Evolutionary conservation across 441 rosid genomes (phyloP), one percentile per base, ranked within the genome.

Genomic region (Isatis lusitanica): DNA sequence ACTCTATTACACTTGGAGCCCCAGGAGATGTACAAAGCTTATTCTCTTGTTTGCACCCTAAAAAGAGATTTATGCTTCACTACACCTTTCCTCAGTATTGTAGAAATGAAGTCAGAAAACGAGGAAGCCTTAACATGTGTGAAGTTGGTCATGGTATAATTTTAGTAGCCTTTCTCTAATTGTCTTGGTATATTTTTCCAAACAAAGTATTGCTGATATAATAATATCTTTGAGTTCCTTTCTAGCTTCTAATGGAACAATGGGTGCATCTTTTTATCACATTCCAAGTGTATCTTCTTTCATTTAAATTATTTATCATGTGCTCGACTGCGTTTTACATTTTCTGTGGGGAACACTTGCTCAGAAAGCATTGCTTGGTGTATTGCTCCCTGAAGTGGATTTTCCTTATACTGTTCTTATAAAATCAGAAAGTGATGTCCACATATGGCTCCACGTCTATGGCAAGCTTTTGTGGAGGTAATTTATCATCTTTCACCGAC

Each of bases 381-480:
- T 91, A n/a, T 77, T 95, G 78, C 99, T 97, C 68, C 87, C 93
- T 48, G 99, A 93, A 81, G 88, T 90, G 40, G 87, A 66, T 66
- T 93, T 87, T 66, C 88, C 91, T 4, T 93, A 86, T 78, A 81
- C 96, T 30, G 88, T 95, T 48, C 95, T 97, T 71, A 71, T 95
- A 67, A 95, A 91, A 78, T 93, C 99, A 17, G 98, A 95, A 84
- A 21, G 98, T 95, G 46, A 93, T 93, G 99, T 91, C 97, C 53
- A 93, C 99, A 59, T 55, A 95, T 95, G 99, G 99, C 99, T n/a
- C n/a, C n/a, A n/a, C n/a, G n/a, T n/a, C n/a, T n/a, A n/a, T n/a
- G 99, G 99, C 99, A 55, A 84, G 91, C 52, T 97, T 95, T 47
- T 95, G 98, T 69, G 99, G 97, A 87, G 97, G 99, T 93, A 84